Conservation (phyloP, 2,329 filamentous ascomycete species). For the Fusarium staphyleae region DNA sequence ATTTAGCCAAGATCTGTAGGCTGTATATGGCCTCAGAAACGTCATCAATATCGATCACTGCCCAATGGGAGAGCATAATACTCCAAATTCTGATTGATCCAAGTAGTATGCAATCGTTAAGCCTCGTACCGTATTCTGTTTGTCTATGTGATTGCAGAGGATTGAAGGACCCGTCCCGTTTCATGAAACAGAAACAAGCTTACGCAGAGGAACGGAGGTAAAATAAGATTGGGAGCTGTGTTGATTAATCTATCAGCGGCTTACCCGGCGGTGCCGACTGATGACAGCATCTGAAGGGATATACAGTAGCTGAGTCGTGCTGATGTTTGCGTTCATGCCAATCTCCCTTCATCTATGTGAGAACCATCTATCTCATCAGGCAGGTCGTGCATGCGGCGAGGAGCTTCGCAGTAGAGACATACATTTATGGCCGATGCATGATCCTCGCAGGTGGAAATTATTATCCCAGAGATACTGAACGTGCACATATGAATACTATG, state of each 20-base stretch:
- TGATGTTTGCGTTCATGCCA: constrained; percentile 16
- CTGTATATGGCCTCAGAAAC: neutral
- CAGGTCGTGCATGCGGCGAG: neutral
- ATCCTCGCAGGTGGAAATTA: constrained; percentile 17
- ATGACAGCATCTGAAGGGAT: constrained; percentile 8
- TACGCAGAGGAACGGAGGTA: constrained; percentile 6
- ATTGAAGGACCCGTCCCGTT: constrained; percentile 16
- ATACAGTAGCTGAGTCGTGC: constrained; percentile 9
- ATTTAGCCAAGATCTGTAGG: neutral
- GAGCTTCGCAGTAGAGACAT: neutral
- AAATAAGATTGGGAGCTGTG: constrained; percentile 12
- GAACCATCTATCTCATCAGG: constrained; percentile 9
- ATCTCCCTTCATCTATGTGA: constrained; percentile 25
- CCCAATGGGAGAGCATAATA: neutral
- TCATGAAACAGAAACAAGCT: constrained; percentile 34
- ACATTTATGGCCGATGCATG: neutral
- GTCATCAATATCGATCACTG: neutral
- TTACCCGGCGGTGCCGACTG: constrained; percentile 15
- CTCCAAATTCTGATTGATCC: neutral
- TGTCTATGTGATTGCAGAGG: constrained; percentile 13
- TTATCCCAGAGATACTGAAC: constrained; percentile 10
- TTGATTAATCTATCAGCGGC: constrained; percentile 9
- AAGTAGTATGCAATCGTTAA: neutral
- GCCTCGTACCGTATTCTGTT: neutral
- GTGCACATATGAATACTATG: neutral